Evolutionary conservation across 140 eudicot genomes (phyloP).

Genomic region (Cichorium intybus): DNA sequence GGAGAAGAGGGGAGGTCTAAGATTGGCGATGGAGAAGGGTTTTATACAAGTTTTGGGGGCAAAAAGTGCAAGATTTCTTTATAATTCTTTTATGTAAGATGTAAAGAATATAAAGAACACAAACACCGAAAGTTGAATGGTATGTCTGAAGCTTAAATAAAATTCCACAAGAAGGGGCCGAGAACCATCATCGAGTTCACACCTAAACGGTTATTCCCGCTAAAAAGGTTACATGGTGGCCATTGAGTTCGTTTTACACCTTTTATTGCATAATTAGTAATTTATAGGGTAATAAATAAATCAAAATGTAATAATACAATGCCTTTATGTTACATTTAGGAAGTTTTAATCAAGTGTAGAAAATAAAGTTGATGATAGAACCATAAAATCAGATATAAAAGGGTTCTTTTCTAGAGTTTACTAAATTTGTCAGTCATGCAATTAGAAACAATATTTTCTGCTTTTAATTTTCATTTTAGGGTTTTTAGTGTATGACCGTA

Average conservation of each 20-base stretch:
- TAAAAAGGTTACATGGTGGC: slow-evolving; percentile 23
- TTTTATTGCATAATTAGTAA: slow-evolving; percentile 2
- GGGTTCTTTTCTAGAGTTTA: background rate
- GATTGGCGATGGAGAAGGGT: slow-evolving; percentile 24
- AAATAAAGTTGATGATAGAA: too few species aligned
- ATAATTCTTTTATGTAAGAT: background rate
- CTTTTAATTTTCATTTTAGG: too few species aligned
- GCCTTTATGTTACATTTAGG: too few species aligned
- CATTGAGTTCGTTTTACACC: slow-evolving; percentile 27
- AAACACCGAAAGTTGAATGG: slow-evolving; percentile 61
- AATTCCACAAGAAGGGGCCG: slow-evolving; percentile 50
- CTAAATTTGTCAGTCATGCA: background rate
- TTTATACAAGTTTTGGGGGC: slow-evolving; percentile 47
- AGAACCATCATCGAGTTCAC: slow-evolving; percentile 42
- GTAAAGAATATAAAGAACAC: slow-evolving; percentile 23
- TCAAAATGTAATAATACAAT: too few species aligned
- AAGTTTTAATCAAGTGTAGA: too few species aligned
- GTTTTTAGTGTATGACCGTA: too few species aligned
- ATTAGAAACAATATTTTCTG: background rate
- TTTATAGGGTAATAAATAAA: too few species aligned
- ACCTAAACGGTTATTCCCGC: slow-evolving; percentile 51
- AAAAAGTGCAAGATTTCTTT: slow-evolving; percentile 6
- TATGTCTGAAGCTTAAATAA: slow-evolving; percentile 43
- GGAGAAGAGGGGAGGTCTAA: slow-evolving; percentile 45
- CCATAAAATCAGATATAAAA: too few species aligned